Evolutionary conservation across 1,284 basidiomycete genomes (phyloP).

Genomic region (Moniliophthora roreri): DNA sequence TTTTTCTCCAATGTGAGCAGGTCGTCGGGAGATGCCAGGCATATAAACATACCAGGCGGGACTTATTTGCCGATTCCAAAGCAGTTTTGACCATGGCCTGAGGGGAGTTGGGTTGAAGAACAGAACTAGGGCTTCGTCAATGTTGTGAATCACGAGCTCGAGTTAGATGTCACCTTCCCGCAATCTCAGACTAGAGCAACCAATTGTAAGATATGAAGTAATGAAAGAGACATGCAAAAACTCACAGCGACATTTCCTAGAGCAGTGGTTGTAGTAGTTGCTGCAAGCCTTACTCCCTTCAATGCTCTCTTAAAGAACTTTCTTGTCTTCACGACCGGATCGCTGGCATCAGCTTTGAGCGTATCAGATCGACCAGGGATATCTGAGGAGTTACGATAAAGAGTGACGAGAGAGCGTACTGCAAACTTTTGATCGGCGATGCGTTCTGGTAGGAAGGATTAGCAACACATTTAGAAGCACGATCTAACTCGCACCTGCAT

Average conservation of each 20-base stretch:
- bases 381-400: constrained; percentile 80
- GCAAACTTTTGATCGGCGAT: constrained; percentile 85
- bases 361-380: constrained; percentile 71
- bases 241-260: constrained; percentile 69
- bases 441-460: constrained; percentile 51
- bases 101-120: constrained; percentile 87
- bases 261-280: constrained; percentile 81
- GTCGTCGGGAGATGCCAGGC: constrained; percentile 2
- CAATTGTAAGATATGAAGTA: not conserved
- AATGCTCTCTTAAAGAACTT: constrained; percentile 72
- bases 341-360: constrained; percentile 40
- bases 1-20: constrained; percentile 6
- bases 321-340: constrained; percentile 50
- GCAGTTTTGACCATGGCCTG: constrained; percentile 81
- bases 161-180: constrained; percentile 49
- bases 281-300: constrained; percentile 69
- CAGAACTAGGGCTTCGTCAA: constrained; percentile 52
- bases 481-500: constrained; percentile 54
- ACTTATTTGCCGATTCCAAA: constrained; percentile 80
- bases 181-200: constrained; percentile 55
- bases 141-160: not conserved
- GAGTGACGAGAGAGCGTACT: constrained; percentile 67
- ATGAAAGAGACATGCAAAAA: not conserved
- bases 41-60: constrained; percentile 56
- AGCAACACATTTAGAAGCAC: not conserved